Evolutionary conservation across 768 basidiomycete genomes (phyloP).

Genomic region (Cystoderma amianthinum): DNA sequence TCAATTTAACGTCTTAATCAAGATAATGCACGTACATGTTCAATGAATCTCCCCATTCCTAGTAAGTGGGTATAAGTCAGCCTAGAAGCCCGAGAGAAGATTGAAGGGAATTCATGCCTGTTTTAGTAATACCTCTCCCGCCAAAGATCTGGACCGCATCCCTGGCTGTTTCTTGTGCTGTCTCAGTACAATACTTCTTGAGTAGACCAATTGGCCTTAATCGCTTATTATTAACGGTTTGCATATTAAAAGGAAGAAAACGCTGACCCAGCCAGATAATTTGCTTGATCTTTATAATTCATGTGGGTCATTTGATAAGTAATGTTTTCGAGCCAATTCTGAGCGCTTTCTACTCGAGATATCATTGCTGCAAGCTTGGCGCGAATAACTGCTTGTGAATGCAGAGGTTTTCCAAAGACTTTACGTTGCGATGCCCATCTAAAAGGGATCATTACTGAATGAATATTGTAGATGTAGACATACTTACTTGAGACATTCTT

Average conservation of each 20-base stretch:
- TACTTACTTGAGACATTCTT: slow-evolving; percentile 67
- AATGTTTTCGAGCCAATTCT: slow-evolving; percentile 82
- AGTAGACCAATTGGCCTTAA: slow-evolving; percentile 67
- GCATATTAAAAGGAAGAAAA: too few relatives aligned
- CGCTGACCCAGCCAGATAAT: slow-evolving; percentile 63
- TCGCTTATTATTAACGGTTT: slow-evolving; percentile 3
- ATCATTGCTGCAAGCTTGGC: slow-evolving; percentile 81
- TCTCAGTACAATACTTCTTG: slow-evolving; percentile 72
- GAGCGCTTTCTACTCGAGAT: slow-evolving; percentile 69
- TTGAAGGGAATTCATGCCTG: slow-evolving; percentile 64
- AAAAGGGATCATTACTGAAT: too few relatives aligned
- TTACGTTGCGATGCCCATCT: slow-evolving; percentile 76
- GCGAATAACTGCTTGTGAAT: too few relatives aligned
- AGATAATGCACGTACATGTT: slow-evolving; percentile 6
- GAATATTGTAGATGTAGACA: slow-evolving; percentile 1
- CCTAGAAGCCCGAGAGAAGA: too few relatives aligned
- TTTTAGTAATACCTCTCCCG: slow-evolving; percentile 77
- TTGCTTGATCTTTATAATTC: slow-evolving; percentile 72
- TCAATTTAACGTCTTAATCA: too few relatives aligned
- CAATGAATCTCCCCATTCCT: slow-evolving; percentile 8
- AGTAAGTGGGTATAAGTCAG: background rate
- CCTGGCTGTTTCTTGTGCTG: slow-evolving; percentile 72
- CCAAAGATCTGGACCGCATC: slow-evolving; percentile 78
- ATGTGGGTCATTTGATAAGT: slow-evolving; percentile 88
- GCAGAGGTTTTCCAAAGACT: slow-evolving; percentile 70